phyloP scores from a whole-genome alignment of 2,329 filamentous ascomycete genomes.

The Pseudodiploospora longispora region DNA sequence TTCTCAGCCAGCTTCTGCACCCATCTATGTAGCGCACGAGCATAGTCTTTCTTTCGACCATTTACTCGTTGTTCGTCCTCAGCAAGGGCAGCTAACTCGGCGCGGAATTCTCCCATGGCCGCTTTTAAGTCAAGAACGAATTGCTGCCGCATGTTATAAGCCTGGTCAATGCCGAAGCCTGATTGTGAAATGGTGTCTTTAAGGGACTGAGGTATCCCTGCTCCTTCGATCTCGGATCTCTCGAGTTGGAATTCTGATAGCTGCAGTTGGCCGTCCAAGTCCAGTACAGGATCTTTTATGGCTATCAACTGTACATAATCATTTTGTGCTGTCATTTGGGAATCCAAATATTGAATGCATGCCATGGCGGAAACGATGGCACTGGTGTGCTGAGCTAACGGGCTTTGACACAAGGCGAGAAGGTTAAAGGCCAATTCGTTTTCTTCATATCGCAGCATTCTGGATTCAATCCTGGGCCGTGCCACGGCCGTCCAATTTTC shows the following conservation, averaged over 20 bases:
- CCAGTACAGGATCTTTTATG: conserved; percentile 14
- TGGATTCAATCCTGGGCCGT: conserved; percentile 53
- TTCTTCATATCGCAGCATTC: conserved; percentile 60
- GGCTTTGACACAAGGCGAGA: conserved; percentile 63
- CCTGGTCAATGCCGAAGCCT: conserved; percentile 13
- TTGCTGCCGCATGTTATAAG: conserved; percentile 28
- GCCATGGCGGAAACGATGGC: conserved; percentile 36
- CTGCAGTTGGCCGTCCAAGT: conserved; percentile 13
- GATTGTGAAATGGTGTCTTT: conserved; percentile 9
- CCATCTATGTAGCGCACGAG: conserved; percentile 61
- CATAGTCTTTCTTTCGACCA: conserved; percentile 58
- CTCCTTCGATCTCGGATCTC: conserved; percentile 15
- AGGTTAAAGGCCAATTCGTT: conserved; percentile 68
- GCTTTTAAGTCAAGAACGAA: conserved; percentile 33
- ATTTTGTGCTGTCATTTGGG: conserved; percentile 16
- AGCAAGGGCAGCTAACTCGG: conserved; percentile 36
- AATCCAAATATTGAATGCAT: conserved; percentile 29
- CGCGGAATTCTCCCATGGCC: conserved; percentile 37
- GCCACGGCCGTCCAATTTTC: conserved; percentile 56
- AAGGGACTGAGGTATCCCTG: conserved; percentile 11
- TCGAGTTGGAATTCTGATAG: conserved; percentile 24
- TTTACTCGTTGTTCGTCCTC: conserved; percentile 45
- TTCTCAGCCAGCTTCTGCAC: conserved; percentile 60
- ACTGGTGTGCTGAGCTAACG: conserved; percentile 42
- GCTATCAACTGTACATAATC: conserved; percentile 16